Evolutionary conservation across 305 asterid species (phyloP).

Genomic region (Fraxinus paxiana): DNA sequence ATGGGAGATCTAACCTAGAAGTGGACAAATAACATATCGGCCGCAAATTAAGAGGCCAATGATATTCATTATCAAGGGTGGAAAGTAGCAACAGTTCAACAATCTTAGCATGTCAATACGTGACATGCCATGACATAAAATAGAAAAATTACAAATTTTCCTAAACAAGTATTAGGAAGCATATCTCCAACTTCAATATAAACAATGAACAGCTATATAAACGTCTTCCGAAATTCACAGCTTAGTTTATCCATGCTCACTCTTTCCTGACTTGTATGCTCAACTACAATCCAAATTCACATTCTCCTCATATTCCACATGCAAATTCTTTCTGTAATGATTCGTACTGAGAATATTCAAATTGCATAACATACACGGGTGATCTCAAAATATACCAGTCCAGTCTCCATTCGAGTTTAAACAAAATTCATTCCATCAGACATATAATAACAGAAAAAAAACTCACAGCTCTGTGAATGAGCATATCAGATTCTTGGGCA

Average conservation of each 20-base stretch:
- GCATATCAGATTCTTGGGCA: constrained; percentile 84
- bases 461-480: constrained; percentile 89
- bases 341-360: not conserved
- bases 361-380: not conserved
- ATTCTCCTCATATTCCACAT: not conserved
- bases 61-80: not conserved
- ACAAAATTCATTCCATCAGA: not conserved
- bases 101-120: not conserved
- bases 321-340: not conserved
- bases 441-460: not conserved
- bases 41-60: not conserved
- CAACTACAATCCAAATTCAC: not conserved
- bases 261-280: not conserved
- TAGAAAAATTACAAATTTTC: not conserved
- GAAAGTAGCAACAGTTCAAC: not conserved
- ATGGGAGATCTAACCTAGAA: not conserved
- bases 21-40: not conserved
- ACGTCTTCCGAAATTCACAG: not conserved
- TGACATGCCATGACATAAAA: not conserved
- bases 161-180: not conserved
- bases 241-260: not conserved
- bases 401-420: not conserved
- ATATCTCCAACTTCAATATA: not conserved
- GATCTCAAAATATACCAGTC: not conserved
- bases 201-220: not conserved